These are phyloP conservation scores for Candida mesenterica DNA, from an alignment of 1,139 yeast species.

Conservation along the genomic window DNA sequence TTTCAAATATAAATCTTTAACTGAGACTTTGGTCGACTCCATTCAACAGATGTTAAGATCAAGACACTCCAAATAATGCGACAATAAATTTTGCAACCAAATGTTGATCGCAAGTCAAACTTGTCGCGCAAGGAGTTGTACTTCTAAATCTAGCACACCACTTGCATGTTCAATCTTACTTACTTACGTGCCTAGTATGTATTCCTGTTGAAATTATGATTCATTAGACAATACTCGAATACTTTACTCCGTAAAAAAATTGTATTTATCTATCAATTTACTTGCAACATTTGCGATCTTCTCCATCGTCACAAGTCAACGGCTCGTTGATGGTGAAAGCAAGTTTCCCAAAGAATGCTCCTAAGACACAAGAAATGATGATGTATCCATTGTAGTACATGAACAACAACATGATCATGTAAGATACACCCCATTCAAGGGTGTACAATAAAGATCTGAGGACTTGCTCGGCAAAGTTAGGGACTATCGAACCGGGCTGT, in stretches of 20 bases:
- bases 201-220: no score
- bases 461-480: slow-evolving; percentile 48
- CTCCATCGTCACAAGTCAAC: slow-evolving; percentile 23
- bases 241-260: neutral
- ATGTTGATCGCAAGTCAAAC: no score
- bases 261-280: slow-evolving; percentile 1
- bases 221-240: neutral
- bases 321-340: slow-evolving; percentile 47
- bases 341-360: slow-evolving; percentile 59
- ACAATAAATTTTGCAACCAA: no score
- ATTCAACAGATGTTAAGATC: slow-evolving; percentile 10
- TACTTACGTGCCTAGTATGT: no score
- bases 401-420: slow-evolving; percentile 65
- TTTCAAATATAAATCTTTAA: slow-evolving; percentile 11
- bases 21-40: slow-evolving; percentile 12
- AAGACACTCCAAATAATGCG: no score
- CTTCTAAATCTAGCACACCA: no score
- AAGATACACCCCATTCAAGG: slow-evolving; percentile 61
- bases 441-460: slow-evolving; percentile 50
- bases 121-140: no score
- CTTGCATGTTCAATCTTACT: no score
- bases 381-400: slow-evolving; percentile 75
- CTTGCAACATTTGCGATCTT: slow-evolving; percentile 21
- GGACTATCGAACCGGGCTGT: slow-evolving; percentile 21
- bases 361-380: slow-evolving; percentile 59